Base-by-base conservation (phyloP, 176 grass and related monocot genomes). In the Metroxylon sagu region DNA sequence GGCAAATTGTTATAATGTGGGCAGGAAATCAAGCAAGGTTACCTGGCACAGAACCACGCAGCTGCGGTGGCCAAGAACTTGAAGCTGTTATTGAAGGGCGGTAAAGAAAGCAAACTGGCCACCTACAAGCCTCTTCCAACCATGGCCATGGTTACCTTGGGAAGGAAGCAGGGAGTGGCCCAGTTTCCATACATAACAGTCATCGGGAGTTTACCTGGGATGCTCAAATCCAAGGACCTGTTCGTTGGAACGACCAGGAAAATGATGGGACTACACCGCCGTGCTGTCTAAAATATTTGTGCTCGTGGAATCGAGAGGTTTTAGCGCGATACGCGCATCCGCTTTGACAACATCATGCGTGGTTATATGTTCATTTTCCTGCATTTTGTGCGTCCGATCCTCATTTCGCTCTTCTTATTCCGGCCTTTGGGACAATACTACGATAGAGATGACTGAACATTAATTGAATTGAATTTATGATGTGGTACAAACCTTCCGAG, bases 121-220 rank as follows among this genome's bases (percentile, higher is more conserved):
- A 75, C 75, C 62, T 93, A 93, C 79, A 84, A 77, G 69, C 39
- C 83, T 16, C 50, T 76, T 5, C 48, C 55, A 43, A 8, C 69
- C 26, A 4, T 54, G 17, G 77, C 76, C 3, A 70, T 76, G 2
- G 66, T 93, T 3, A 75, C 77, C 29, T 67, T 93, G 1, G 88
- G 88, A 10, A 74, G 74, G 25, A 67, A 73, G 21, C 80, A 87
- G 55, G 83, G 73, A 29, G 29, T 92, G 27, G 71, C 88, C 2
- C 80, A 92, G 76, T 73, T 86, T 43, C 88, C 88, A 0, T 92
- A 84, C 71, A 78, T 80, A 69, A 78, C 88, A 4, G 50, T 92
- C 15, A 16, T 74, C 25, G 83, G 83, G 0, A 54, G 66, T 50
- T 57, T 87, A 2, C 83, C 88, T 6, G 88, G 80, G 5, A 75